Percentiles rank a stretch among this genome's conserved stretches.
Conservation (phyloP, 768 basidiomycete genomes). For the Rhizopogon vesiculosus region DNA sequence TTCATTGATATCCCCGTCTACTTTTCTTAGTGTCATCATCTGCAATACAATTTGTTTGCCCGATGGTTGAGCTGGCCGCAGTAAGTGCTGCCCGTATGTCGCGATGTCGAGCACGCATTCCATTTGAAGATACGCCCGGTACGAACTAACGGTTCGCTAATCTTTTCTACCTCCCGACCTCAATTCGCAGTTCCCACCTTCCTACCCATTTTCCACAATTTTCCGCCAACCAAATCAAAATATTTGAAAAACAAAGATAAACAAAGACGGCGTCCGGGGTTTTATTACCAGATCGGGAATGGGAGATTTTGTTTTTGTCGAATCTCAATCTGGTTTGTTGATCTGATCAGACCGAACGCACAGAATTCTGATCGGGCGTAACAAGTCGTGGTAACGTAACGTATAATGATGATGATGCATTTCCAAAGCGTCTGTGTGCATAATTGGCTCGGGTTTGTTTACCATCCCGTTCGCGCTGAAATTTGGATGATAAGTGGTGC, state of each 20-base stretch:
- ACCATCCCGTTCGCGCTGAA: background rate
- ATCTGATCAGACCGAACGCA: slow-evolving; percentile 21
- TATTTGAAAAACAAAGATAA: background rate
- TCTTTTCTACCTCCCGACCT: no score
- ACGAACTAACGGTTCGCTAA: no score
- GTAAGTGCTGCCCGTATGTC: no score
- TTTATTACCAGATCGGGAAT: background rate
- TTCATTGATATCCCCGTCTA: slow-evolving; percentile 27
- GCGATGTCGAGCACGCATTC: no score
- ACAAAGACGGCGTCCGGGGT: slow-evolving; percentile 10
- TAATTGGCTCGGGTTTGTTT: background rate
- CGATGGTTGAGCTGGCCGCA: background rate
- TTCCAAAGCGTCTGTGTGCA: background rate
- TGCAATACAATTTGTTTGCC: slow-evolving; percentile 9
- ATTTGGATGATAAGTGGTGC: no score
- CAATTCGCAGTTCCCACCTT: background rate
- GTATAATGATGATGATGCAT: no score
- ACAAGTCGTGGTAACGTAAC: background rate
- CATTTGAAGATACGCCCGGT: no score
- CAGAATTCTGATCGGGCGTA: slow-evolving; percentile 32
- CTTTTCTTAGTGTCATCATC: slow-evolving; percentile 9
- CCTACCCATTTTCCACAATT: slow-evolving; percentile 8
- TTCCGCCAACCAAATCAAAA: slow-evolving; percentile 3
- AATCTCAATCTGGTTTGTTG: slow-evolving; percentile 5
- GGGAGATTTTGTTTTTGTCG: background rate